A percentile compares a stretch with the other conserved stretches of the same genome.
phyloP scores from a whole-genome alignment of 306 rosid species.

The Macrotyloma uniflorum region DNA sequence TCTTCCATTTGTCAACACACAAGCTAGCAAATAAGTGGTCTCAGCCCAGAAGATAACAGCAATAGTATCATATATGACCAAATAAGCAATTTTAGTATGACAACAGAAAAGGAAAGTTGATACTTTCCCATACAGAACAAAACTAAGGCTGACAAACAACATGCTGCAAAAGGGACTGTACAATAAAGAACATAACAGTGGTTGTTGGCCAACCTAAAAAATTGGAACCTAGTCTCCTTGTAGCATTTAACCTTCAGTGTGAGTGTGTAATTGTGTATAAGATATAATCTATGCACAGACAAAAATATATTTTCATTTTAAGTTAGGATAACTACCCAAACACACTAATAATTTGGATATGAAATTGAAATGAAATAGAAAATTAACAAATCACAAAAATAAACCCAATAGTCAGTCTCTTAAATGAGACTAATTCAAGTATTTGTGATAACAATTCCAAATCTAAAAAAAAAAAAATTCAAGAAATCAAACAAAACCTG shows the following conservation, averaged over 20 bases:
- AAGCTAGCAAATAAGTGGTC: neutral
- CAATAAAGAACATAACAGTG: neutral
- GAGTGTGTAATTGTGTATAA: neutral
- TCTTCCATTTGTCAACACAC: neutral
- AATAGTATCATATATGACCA: neutral
- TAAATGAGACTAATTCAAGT: conserved; percentile 15
- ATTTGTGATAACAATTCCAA: conserved; percentile 5
- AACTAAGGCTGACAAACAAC: neutral
- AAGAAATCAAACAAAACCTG: conserved; percentile 57
- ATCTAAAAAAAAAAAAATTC: conserved; percentile 4
- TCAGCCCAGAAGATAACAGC: neutral
- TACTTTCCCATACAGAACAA: conserved; percentile 9
- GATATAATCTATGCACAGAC: conserved; percentile 3
- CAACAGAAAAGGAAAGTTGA: neutral
- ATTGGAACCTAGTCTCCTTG: neutral
- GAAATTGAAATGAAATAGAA: conserved; percentile 13
- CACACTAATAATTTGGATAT: conserved; percentile 5
- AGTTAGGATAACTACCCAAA: neutral
- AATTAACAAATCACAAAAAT: conserved; percentile 8
- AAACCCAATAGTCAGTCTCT: conserved; percentile 18
- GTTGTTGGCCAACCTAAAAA: neutral
- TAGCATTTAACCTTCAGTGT: neutral
- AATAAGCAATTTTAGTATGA: neutral
- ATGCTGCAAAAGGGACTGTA: neutral
- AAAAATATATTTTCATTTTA: neutral